Evolutionary conservation across 106 monocot genomes (phyloP), one percentile per base, ranked within the genome.

Genomic region (Amphibolis antarctica): DNA sequence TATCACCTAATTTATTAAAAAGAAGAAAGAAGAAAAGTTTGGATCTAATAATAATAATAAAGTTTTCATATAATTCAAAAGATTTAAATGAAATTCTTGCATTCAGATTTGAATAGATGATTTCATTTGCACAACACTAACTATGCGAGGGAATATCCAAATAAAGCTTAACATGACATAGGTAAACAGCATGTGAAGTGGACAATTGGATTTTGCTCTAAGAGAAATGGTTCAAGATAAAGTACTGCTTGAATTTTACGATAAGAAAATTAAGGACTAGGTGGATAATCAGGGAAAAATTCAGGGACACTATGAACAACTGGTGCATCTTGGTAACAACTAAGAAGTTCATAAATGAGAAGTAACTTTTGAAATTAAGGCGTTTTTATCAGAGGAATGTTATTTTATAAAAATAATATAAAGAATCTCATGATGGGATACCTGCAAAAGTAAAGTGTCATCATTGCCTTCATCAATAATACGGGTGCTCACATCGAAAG

Each of bases 391-490:
- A 55, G 24, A 27, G 25, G 12, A 26, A 4, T 26, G 31, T 60
- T 4, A 42, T 36, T 60, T 60, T 28, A n/a, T 36, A 20, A 7
- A 12, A 26, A 13, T 9, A 55, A 13, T 27, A 26, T 49, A 49
- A 46, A 42, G 28, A 12, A 31, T 13, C 1, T 9, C 4, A 31
- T 10, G n/a, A 23, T 25, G 13, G 44, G 10, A 68, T 73, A 87
- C 98, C 98, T 98, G 98, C 43, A 98, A 69, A 66, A 98, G 73
- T 69, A 98, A 72, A 59, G 74, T 83, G 12, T 87, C 90, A 59
- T 86, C 91, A 68, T 61, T 85, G 69, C 78, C 77, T 71, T 82
- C 88, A 61, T 98, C 82, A 47, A 65, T 76, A 59, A 90, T 76
- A 65, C 84, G 87, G 50, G 87, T 85, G 57, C 74, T 82, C 44